Evolutionary conservation across 2,329 filamentous ascomycete species (phyloP).

Genomic region (Lasiodiplodia theobromae): DNA sequence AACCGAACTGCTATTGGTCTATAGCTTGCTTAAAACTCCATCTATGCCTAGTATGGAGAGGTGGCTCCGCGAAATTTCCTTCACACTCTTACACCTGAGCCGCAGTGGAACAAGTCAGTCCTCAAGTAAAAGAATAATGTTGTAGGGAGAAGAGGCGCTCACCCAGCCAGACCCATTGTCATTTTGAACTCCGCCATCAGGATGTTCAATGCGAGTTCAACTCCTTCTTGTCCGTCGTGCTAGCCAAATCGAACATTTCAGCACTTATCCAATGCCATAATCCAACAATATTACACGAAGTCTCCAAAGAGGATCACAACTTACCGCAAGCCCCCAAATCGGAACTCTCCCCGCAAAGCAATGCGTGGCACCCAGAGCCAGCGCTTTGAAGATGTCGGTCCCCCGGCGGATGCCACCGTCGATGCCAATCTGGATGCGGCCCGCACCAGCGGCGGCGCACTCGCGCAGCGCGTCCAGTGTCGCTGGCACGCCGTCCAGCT

Average conservation of each 20-base stretch:
- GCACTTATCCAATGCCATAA: neutral
- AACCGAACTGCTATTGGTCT: too few relatives aligned
- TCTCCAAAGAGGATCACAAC: conserved; percentile 21
- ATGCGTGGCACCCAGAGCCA: conserved; percentile 59
- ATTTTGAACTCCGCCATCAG: conserved; percentile 40
- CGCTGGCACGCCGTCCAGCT: conserved; percentile 63
- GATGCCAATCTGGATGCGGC: conserved; percentile 66
- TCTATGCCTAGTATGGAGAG: neutral
- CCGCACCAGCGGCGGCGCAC: conserved; percentile 47
- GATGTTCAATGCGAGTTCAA: conserved; percentile 54
- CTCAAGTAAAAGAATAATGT: too few relatives aligned
- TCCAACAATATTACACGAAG: neutral
- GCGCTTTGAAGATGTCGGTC: conserved; percentile 65
- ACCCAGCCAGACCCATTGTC: conserved; percentile 40
- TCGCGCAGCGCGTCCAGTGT: conserved; percentile 58
- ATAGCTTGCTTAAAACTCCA: conserved; percentile 9
- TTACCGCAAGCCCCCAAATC: conserved; percentile 58
- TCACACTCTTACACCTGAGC: conserved; percentile 13
- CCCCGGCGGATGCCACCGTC: conserved; percentile 66
- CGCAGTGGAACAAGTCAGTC: too few relatives aligned
- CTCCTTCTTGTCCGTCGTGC: conserved; percentile 47
- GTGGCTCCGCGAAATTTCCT: conserved; percentile 29
- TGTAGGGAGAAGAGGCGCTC: neutral
- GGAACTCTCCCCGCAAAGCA: conserved; percentile 57
- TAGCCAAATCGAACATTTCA: conserved; percentile 31